Percentiles rank a stretch among this genome's conserved stretches.
Evolutionary conservation across 345 rosid species (phyloP).

Genomic region (Punica granatum): DNA sequence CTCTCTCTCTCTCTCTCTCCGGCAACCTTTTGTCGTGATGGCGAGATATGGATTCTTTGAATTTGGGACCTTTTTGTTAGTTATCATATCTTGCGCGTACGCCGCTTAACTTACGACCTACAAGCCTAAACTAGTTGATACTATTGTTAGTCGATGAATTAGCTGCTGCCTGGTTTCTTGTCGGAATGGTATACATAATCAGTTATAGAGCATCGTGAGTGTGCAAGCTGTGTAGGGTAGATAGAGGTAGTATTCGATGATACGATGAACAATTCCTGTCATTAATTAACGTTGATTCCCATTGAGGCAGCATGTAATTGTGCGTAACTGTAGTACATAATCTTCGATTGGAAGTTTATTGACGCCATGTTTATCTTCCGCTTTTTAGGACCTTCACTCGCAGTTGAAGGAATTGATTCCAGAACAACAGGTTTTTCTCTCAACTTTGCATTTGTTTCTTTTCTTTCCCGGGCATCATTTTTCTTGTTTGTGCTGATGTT

Average conservation of each 20-base stretch:
- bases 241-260: background rate
- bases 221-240: background rate
- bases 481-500: background rate
- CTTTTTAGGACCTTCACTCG: conserved; percentile 74
- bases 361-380: background rate
- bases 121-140: background rate
- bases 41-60: background rate
- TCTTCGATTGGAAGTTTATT: background rate
- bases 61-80: background rate
- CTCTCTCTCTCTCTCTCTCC: background rate
- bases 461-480: background rate
- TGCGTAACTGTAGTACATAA: background rate
- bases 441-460: background rate
- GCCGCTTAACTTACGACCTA: background rate
- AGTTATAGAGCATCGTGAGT: background rate
- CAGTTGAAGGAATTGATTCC: conserved; percentile 92
- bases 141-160: background rate
- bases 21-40: background rate
- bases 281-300: background rate
- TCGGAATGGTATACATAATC: background rate
- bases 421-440: conserved; percentile 67
- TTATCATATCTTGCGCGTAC: background rate
- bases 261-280: background rate
- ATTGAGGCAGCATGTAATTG: background rate
- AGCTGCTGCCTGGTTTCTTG: background rate